Percentiles rank a stretch among this genome's conserved stretches.
Conservation (phyloP, 495 filamentous ascomycete genomes). For the Chlorociboria aeruginascens region DNA sequence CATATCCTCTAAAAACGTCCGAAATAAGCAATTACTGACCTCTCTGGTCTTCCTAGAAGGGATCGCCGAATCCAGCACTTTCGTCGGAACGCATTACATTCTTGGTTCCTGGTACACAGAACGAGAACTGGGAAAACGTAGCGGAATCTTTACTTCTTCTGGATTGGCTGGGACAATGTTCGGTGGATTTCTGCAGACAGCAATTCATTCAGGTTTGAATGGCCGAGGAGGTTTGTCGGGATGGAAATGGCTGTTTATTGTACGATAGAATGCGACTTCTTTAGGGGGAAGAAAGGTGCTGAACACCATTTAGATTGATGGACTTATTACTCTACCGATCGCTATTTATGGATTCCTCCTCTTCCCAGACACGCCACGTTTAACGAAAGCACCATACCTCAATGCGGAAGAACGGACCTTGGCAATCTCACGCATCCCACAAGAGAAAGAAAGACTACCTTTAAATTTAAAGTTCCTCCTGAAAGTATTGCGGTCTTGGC, state of each 20-base stretch:
- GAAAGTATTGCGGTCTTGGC: conserved; percentile 28
- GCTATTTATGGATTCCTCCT: conserved; percentile 45
- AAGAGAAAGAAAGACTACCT: conserved; percentile 16
- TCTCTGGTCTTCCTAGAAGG: too few species aligned
- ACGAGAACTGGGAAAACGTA: conserved; percentile 51
- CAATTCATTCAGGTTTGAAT: conserved; percentile 39
- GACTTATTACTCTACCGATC: conserved; percentile 36
- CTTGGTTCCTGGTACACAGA: conserved; percentile 57
- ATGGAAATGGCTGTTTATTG: conserved; percentile 58
- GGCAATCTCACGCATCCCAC: conserved; percentile 35
- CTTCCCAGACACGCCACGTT: conserved; percentile 48
- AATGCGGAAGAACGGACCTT: conserved; percentile 26
- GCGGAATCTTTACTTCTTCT: conserved; percentile 40
- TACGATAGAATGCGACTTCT: background rate
- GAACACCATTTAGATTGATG: conserved; percentile 21
- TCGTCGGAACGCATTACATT: conserved; percentile 54
- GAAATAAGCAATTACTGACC: too few species aligned
- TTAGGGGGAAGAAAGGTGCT: background rate
- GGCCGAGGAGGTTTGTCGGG: conserved; percentile 38
- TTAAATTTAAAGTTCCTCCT: background rate
- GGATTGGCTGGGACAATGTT: conserved; percentile 39
- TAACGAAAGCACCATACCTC: conserved; percentile 42
- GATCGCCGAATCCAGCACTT: conserved; percentile 20
- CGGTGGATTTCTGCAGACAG: conserved; percentile 44
- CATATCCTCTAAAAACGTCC: too few species aligned